These are phyloP conservation scores for Pyrenophora tritici-repentis DNA, from an alignment of 2,329 filamentous ascomycete species.

Conservation along the genomic window DNA sequence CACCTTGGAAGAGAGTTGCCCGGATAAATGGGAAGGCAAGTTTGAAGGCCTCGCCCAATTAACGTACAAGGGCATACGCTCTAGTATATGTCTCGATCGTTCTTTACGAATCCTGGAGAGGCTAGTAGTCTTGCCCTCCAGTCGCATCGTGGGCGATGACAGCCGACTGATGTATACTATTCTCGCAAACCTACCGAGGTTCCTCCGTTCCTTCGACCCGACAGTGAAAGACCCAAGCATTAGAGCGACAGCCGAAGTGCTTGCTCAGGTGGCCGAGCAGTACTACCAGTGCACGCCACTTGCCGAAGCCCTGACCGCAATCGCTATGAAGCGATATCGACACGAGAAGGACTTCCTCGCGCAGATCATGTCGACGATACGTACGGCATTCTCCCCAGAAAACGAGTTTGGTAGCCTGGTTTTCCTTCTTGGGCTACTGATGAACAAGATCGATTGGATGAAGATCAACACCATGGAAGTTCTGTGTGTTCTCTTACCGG, in stretches of 20 bases:
- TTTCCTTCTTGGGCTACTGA: slow-evolving; percentile 88
- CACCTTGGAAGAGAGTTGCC: slow-evolving; percentile 76
- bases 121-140: slow-evolving; percentile 77
- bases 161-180: slow-evolving; percentile 81
- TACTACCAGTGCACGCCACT: slow-evolving; percentile 71
- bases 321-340: slow-evolving; percentile 69
- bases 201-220: slow-evolving; percentile 78
- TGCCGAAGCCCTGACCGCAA: slow-evolving; percentile 70
- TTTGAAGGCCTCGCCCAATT: slow-evolving; percentile 87
- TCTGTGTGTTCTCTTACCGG: slow-evolving; percentile 80
- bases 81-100: slow-evolving; percentile 77
- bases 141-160: slow-evolving; percentile 79
- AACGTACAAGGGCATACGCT: slow-evolving; percentile 89
- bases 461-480: slow-evolving; percentile 93
- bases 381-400: slow-evolving; percentile 77
- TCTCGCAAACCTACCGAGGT: slow-evolving; percentile 89
- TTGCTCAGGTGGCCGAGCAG: slow-evolving; percentile 76
- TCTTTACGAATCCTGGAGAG: slow-evolving; percentile 79
- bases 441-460: slow-evolving; percentile 87
- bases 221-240: slow-evolving; percentile 54
- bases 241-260: slow-evolving; percentile 67
- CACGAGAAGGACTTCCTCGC: slow-evolving; percentile 75
- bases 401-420: slow-evolving; percentile 84
- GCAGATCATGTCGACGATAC: slow-evolving; percentile 74
- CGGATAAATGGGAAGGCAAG: slow-evolving; percentile 82